These are phyloP conservation scores for Laguncularia racemosa DNA, from an alignment of 345 rosid genomes.

Conservation along the genomic window DNA sequence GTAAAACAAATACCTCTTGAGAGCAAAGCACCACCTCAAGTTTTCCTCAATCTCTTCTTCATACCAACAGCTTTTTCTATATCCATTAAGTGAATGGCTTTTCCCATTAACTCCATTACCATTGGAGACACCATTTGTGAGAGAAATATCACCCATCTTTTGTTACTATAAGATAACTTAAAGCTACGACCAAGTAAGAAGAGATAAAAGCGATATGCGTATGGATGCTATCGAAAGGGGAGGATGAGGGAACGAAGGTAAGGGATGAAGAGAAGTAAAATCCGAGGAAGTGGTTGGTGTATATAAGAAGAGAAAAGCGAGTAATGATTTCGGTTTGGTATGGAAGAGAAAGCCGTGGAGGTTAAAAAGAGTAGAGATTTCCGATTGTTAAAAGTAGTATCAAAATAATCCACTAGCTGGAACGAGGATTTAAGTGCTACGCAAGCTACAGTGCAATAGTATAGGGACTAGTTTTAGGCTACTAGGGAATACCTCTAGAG, in stretches of 20 bases:
- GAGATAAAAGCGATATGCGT: not conserved
- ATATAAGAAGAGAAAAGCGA: constrained; percentile 26
- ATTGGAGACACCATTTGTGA: constrained; percentile 25
- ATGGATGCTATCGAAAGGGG: too few species aligned
- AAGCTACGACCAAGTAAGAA: not conserved
- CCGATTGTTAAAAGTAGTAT: too few species aligned
- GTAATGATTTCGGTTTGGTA: constrained; percentile 19
- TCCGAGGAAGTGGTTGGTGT: not conserved
- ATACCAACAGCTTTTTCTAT: constrained; percentile 69
- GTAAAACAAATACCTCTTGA: constrained; percentile 35
- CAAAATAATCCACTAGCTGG: too few species aligned
- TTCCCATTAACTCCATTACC: constrained; percentile 32
- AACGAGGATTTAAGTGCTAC: too few species aligned
- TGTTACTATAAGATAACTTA: too few species aligned
- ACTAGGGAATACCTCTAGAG: too few species aligned
- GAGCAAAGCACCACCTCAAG: constrained; percentile 58
- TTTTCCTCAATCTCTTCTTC: constrained; percentile 61
- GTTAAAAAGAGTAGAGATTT: constrained; percentile 2
- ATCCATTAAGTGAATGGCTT: constrained; percentile 28
- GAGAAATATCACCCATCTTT: constrained; percentile 45
- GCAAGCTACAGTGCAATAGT: too few species aligned
- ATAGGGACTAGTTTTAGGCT: too few species aligned
- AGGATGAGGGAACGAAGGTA: not conserved
- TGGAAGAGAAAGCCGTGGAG: constrained; percentile 9
- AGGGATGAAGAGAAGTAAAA: constrained; percentile 9